Evolutionary conservation across 352 stramenopile genomes (phyloP).

Genomic region (Phytopythium montanum): DNA sequence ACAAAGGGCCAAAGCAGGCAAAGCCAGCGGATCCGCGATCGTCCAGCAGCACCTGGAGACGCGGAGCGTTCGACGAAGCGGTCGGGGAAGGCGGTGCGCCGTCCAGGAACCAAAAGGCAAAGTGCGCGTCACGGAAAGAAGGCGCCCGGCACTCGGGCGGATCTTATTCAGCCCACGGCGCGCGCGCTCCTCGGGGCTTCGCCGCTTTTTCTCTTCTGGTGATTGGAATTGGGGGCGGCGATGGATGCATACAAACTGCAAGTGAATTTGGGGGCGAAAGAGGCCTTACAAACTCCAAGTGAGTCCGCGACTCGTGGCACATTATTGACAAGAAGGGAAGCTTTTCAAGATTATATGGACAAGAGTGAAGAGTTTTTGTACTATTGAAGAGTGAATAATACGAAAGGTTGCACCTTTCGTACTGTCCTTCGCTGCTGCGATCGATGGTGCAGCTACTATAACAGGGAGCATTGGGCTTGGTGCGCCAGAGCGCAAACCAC

Average conservation of each 20-base stretch:
- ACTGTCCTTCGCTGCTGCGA: no score
- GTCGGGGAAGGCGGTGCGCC: not conserved
- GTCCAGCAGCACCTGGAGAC: not conserved
- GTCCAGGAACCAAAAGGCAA: constrained; percentile 9
- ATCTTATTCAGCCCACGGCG: constrained; percentile 35
- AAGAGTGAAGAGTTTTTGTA: no score
- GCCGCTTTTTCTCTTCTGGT: constrained; percentile 21
- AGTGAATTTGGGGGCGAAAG: not conserved
- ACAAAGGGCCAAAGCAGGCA: no score
- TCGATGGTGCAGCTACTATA: no score
- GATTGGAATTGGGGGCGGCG: constrained; percentile 14
- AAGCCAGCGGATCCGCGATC: not conserved
- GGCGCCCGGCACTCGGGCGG: constrained; percentile 9
- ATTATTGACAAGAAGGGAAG: no score
- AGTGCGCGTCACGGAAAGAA: constrained; percentile 10
- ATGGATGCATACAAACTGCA: not conserved
- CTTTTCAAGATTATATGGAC: no score
- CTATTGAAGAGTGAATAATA: no score
- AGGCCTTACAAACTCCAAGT: not conserved
- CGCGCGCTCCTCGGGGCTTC: constrained; percentile 15
- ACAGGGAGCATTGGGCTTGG: no score
- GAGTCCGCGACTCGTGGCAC: no score
- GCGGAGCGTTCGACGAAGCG: constrained; percentile 11
- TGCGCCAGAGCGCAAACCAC: no score
- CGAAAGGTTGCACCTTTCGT: no score